Evolutionary conservation across 148 eudicot species (phyloP), one percentile per base, ranked within the genome.

Genomic region (Fagopyrum tataricum): DNA sequence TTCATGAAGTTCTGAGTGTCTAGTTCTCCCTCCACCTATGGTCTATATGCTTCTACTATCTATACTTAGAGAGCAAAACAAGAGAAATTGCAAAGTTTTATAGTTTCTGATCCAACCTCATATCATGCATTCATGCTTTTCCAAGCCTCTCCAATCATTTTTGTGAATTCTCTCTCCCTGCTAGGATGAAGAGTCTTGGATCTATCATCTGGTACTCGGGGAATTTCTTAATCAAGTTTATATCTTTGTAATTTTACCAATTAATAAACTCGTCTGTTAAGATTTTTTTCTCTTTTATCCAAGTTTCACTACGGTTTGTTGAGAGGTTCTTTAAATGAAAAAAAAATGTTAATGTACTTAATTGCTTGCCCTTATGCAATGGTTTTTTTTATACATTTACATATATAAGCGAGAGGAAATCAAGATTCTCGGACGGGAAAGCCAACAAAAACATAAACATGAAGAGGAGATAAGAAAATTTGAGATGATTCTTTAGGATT

Each of bases 1-100:
- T 94, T 94, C 97, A 94, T 94, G 75, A 94, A 94, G 83, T 94
- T 94, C 71, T 88, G 97, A 66, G 98, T 94, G 79, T 94, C 98
- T 74, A 94, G 82, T 84, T 94, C 98, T 67, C 87, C 98, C 73
- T 87, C 87, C 75, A 94, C 97, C 81, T 94, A 90, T 18, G 98
- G 98, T 80, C 76, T 84, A 73, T 83, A 94, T 49, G 98, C 97
- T 71, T 49, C 15, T 49, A 49, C 20, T 18, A 8, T 17, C 6
- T n/a, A 52, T 52, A 17, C 21, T 58, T 14, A 39, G 26, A 24
- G 13, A 24, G 37, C 39, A 59, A 24, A 59, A 59, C 66, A 24
- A 23, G 66, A 10, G 66, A 21, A 59, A 6, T 59, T 24, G 13
- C 64, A n/a, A n/a, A n/a, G n/a, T n/a, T 31, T 31, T 31, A 31